phyloP scores from a whole-genome alignment of 345 rosid genomes.

The Moricandia moricandioides region DNA sequence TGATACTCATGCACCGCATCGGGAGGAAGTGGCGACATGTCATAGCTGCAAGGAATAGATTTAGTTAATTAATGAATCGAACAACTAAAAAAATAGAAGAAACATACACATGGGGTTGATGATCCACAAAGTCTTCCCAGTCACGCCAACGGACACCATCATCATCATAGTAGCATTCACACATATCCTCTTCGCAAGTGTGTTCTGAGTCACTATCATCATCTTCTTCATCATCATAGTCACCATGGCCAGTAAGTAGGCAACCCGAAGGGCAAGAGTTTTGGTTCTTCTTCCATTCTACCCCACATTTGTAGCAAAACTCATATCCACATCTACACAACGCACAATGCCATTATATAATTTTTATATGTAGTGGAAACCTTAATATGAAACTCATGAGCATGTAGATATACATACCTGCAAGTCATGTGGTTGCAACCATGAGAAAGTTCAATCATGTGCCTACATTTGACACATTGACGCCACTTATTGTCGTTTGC shows the following conservation, averaged over 20 bases:
- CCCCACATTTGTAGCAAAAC: constrained; percentile 56
- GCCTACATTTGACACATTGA: constrained; percentile 42
- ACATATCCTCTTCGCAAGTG: background rate
- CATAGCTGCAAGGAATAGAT: background rate
- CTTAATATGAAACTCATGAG: background rate
- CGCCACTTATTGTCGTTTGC: constrained; percentile 47
- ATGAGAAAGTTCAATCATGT: constrained; percentile 43
- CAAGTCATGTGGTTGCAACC: constrained; percentile 59
- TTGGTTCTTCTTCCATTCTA: constrained; percentile 40
- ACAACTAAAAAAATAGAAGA: background rate
- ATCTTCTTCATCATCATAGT: background rate
- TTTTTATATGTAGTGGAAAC: background rate
- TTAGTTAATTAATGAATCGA: background rate
- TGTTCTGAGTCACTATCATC: background rate
- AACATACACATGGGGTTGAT: background rate
- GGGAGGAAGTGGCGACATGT: background rate
- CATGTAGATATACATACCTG: constrained; percentile 26
- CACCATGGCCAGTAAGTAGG: background rate
- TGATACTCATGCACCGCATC: background rate
- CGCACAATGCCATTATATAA: background rate
- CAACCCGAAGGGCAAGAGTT: constrained; percentile 2
- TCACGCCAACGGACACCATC: constrained; percentile 2
- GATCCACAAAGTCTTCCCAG: background rate
- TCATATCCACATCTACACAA: constrained; percentile 44
- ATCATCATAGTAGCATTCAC: background rate